A percentile compares a stretch with the other conserved stretches of the same genome.
Evolutionary conservation across 148 eudicot genomes (phyloP).

Genomic region (Salicornia ramosissima): DNA sequence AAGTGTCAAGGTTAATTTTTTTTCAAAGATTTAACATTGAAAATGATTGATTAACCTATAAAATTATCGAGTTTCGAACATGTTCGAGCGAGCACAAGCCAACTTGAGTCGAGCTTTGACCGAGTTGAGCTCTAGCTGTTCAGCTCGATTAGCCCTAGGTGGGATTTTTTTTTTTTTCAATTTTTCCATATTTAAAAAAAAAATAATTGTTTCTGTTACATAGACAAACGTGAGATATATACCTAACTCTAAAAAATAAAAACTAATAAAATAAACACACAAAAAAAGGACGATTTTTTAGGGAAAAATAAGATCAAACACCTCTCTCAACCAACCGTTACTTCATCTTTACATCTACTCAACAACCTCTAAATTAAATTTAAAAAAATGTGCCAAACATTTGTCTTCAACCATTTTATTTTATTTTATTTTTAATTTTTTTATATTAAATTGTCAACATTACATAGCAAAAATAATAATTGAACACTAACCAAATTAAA

Average conservation of each 20-base stretch:
- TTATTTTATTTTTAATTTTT: too few relatives aligned
- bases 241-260: constrained; percentile 14
- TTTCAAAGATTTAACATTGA: too few relatives aligned
- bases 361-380: constrained; percentile 19
- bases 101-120: too few relatives aligned
- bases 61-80: too few relatives aligned
- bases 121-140: too few relatives aligned
- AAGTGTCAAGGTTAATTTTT: too few relatives aligned
- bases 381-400: constrained; percentile 15
- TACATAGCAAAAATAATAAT: background rate
- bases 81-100: too few relatives aligned
- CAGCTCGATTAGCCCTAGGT: too few relatives aligned
- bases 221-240: constrained; percentile 25
- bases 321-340: constrained; percentile 22
- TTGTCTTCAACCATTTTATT: constrained; percentile 27
- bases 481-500: background rate
- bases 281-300: background rate
- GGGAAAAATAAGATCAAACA: background rate
- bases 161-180: too few relatives aligned
- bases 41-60: too few relatives aligned
- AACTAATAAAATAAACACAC: background rate
- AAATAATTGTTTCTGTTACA: background rate
- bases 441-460: background rate
- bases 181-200: too few relatives aligned
- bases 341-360: constrained; percentile 92